Base-by-base conservation (phyloP, 768 basidiomycete species). In the Sistotremastrum niveocremeum region DNA sequence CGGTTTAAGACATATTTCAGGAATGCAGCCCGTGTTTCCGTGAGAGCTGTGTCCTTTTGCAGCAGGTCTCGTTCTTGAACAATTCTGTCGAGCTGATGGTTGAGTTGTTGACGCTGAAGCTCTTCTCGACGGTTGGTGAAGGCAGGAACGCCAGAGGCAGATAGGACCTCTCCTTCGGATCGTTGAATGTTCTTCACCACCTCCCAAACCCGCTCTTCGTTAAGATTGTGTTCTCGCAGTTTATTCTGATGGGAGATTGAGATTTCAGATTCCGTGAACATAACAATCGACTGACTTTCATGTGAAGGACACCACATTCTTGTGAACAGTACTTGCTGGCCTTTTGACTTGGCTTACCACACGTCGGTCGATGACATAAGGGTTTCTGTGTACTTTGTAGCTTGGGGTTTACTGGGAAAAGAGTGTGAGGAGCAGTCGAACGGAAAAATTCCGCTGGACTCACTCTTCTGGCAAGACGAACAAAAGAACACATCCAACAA, bases 401-500 rank as follows among this genome's bases (percentile, higher is more conserved):
- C 31, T 67, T 61, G 1, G 79, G 73, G 54, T 79, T 67, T 57
- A 70, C 83, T 86, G 53, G 37, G 41, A 20, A 42, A 52, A 34
- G 37, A 45, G 34, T 37, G 39, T 37, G 41, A 41, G 37, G 6
- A 20, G 20, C 20, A 20, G 20, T 20, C 11, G 7, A 12, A 31
- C 7, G 9, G 9, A 29, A 4, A 37, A 35, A 39, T 31, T 5
- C 31, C 44, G 34, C 12, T 34, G 35, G 28, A 72, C 86, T 35
- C 52, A 93, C 90, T 77, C 46, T 73, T 67, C 20, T 81, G 65
- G 58, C 90, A 94, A 4, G 69, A 66, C 1, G 89, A 88, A 61
- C 90, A 95, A 44, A 89, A 77, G 62, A 94, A 94, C 60, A 85
- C 83, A 65, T 94, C 91, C 34, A 95, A 84, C 10, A 95, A 76